These are phyloP conservation scores for Populus hybrid DNA, from an alignment of 441 rosid species.

Conservation along the genomic window DNA sequence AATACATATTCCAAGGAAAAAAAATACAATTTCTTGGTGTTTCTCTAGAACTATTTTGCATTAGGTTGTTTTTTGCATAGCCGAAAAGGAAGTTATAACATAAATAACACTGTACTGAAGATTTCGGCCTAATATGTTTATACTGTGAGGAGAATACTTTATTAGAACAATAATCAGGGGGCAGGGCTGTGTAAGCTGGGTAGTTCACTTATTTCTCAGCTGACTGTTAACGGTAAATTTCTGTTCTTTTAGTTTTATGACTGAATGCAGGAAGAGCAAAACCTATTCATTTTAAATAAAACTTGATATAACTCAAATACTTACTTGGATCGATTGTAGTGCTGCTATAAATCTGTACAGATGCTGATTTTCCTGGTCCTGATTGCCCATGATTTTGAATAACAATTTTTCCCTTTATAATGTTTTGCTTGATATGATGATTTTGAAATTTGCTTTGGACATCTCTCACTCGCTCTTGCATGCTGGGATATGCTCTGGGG, in stretches of 20 bases:
- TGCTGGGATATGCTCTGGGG: conserved; percentile 3
- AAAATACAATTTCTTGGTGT: not conserved
- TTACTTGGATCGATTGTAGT: conserved; percentile 47
- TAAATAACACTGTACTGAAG: not conserved
- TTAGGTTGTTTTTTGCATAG: not conserved
- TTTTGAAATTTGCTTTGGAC: conserved; percentile 15
- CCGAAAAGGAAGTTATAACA: not conserved
- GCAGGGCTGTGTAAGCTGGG: too few species aligned
- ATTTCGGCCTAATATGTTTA: not conserved
- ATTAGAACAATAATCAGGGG: too few species aligned
- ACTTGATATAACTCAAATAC: conserved; percentile 9
- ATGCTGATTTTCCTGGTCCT: conserved; percentile 52
- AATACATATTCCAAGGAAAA: not conserved
- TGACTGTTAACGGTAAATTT: too few species aligned
- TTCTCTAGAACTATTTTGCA: not conserved
- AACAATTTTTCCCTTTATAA: conserved; percentile 44
- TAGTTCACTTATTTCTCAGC: too few species aligned
- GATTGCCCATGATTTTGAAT: conserved; percentile 37
- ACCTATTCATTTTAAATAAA: not conserved
- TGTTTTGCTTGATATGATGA: not conserved
- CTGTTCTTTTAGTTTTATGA: too few species aligned
- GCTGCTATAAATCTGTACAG: conserved; percentile 44
- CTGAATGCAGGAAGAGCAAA: not conserved
- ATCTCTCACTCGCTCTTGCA: conserved; percentile 22
- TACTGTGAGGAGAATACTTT: too few species aligned